Conservation (phyloP, 495 filamentous ascomycete genomes). For the Tuber brumale region DNA sequence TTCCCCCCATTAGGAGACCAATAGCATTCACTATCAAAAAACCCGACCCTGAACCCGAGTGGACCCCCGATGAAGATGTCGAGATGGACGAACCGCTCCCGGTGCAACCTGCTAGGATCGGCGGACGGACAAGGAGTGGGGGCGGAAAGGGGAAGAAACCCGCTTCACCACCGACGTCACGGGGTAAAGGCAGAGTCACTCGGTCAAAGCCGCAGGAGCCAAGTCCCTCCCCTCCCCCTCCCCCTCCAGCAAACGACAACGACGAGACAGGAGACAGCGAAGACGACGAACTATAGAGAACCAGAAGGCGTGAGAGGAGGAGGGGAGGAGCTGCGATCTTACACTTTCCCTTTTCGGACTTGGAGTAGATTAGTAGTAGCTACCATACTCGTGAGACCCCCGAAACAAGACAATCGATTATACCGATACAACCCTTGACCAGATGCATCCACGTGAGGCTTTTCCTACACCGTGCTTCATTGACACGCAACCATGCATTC, state of each 20-base stretch:
- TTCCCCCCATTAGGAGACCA: conserved; percentile 34
- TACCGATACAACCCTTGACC: background rate
- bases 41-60: background rate
- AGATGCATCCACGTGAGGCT: background rate
- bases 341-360: background rate
- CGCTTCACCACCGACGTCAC: background rate
- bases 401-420: background rate
- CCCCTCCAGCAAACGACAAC: conserved; percentile 40
- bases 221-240: conserved; percentile 31
- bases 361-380: background rate
- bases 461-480: background rate
- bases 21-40: conserved; percentile 23
- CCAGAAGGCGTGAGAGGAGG: background rate
- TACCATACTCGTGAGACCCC: background rate
- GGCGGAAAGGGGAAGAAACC: conserved; percentile 17
- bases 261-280: conserved; percentile 45
- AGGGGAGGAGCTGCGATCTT: background rate
- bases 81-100: conserved; percentile 7
- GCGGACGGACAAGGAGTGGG: conserved; percentile 7
- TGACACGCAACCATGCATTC: background rate
- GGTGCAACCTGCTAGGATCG: background rate
- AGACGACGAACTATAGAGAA: conserved; percentile 50
- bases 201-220: conserved; percentile 19
- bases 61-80: conserved; percentile 12
- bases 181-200: conserved; percentile 8